Conservation (phyloP, 805 yeast genomes). For the Starmerella vitae region DNA sequence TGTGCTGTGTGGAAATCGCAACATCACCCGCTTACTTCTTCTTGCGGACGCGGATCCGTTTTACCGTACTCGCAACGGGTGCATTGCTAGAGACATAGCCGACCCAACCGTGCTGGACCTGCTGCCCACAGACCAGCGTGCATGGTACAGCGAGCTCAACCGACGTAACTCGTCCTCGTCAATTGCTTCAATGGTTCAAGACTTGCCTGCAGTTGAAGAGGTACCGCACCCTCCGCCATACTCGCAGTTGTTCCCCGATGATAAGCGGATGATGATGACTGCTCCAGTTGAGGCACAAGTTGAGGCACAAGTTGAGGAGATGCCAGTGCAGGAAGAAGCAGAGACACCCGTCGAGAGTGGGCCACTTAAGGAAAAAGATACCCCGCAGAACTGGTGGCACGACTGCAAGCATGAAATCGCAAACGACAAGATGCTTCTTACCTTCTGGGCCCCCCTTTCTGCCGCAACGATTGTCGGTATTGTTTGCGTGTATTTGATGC, state of each 20-base stretch:
- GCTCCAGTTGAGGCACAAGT: neutral
- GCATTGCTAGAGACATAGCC: slow-evolving; percentile 30
- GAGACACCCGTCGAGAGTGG: no score
- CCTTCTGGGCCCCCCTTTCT: slow-evolving; percentile 82
- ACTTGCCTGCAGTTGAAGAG: slow-evolving; percentile 4
- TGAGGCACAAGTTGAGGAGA: slow-evolving; percentile 6
- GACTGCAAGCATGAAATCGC: slow-evolving; percentile 33
- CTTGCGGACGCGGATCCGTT: slow-evolving; percentile 23
- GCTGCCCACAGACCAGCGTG: slow-evolving; percentile 22
- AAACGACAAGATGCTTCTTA: slow-evolving; percentile 72
- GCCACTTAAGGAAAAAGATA: no score
- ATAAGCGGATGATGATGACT: slow-evolving; percentile 2
- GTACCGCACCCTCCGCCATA: slow-evolving; percentile 15
- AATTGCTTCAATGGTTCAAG: slow-evolving; percentile 9
- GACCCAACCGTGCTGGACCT: slow-evolving; percentile 21
- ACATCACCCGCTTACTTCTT: slow-evolving; percentile 23
- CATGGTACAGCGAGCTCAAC: slow-evolving; percentile 20
- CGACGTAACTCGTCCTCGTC: slow-evolving; percentile 21
- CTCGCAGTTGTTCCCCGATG: slow-evolving; percentile 10
- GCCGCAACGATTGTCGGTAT: slow-evolving; percentile 23
- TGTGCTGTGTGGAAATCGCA: slow-evolving; percentile 57
- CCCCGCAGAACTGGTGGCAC: slow-evolving; percentile 29
- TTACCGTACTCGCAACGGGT: slow-evolving; percentile 21
- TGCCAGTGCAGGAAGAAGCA: no score
- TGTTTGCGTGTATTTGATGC: slow-evolving; percentile 10